phyloP scores from a whole-genome alignment of 176 grass and related monocot species.

The Aegilops speltoides region DNA sequence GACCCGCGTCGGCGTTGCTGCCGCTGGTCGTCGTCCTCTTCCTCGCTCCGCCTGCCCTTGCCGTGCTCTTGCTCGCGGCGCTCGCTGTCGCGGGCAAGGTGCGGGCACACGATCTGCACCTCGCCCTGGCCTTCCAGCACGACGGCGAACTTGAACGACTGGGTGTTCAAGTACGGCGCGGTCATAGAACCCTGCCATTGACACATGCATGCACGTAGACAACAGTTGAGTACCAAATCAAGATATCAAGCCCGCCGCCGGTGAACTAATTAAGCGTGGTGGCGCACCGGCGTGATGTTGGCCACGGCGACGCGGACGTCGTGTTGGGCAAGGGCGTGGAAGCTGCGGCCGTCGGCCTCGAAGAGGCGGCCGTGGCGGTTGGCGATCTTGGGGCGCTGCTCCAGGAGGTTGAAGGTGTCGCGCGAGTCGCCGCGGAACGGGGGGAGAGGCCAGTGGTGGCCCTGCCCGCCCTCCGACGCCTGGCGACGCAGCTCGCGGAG shows the following conservation, averaged over 20 bases:
- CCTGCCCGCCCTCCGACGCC: slow-evolving; percentile 33
- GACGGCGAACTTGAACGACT: slow-evolving; percentile 55
- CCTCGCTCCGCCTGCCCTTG: slow-evolving; percentile 6
- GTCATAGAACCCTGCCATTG: slow-evolving; percentile 68
- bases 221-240: background rate
- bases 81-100: background rate
- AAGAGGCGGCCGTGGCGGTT: slow-evolving; percentile 66
- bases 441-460: slow-evolving; percentile 46
- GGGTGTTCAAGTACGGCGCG: slow-evolving; percentile 62
- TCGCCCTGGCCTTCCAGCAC: slow-evolving; percentile 43
- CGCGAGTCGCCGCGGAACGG: slow-evolving; percentile 43
- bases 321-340: slow-evolving; percentile 41
- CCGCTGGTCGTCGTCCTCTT: background rate
- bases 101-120: slow-evolving; percentile 74
- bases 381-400: slow-evolving; percentile 50
- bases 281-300: slow-evolving; percentile 42
- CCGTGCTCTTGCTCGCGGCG: background rate
- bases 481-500: slow-evolving; percentile 44
- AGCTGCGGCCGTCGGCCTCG: slow-evolving; percentile 70
- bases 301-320: slow-evolving; percentile 57
- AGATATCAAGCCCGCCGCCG: too few relatives aligned
- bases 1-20: background rate
- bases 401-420: slow-evolving; percentile 47
- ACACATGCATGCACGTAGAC: background rate
- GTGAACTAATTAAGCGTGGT: too few relatives aligned